Evolutionary conservation across 1,139 yeast species (phyloP).

Genomic region (Trichomonascaceae sp.): DNA sequence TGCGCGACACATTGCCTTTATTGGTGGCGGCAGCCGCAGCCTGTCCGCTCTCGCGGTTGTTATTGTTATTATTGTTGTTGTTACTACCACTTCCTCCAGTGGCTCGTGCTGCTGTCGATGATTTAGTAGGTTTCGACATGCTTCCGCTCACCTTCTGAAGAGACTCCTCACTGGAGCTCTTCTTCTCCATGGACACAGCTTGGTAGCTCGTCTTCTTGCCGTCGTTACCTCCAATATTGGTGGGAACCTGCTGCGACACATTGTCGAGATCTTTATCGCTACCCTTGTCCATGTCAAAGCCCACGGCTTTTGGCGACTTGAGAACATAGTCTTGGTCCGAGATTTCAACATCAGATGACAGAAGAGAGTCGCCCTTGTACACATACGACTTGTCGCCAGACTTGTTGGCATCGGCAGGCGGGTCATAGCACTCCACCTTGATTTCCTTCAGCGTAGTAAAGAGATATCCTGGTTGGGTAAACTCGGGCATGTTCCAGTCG

Average conservation of each 20-base stretch:
- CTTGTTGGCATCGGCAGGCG: constrained; percentile 38
- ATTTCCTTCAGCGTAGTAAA: constrained; percentile 52
- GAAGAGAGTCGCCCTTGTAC: constrained; percentile 37
- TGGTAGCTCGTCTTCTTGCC: constrained; percentile 2
- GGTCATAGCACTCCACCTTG: constrained; percentile 52
- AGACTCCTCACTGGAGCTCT: constrained; percentile 9
- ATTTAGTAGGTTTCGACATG: background rate
- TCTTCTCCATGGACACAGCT: constrained; percentile 4
- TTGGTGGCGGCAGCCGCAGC: background rate
- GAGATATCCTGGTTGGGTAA: constrained; percentile 62
- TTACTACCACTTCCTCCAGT: background rate
- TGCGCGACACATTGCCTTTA: too few species aligned
- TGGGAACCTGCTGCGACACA: constrained; percentile 11
- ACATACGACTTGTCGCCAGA: constrained; percentile 44
- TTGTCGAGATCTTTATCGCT: constrained; percentile 9
- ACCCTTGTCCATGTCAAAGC: constrained; percentile 41
- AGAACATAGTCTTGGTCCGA: constrained; percentile 49
- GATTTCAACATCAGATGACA: constrained; percentile 37
- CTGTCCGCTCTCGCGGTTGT: background rate
- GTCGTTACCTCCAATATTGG: constrained; percentile 6
- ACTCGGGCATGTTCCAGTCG: constrained; percentile 71
- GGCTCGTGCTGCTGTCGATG: background rate
- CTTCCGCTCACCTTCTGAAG: constrained; percentile 2
- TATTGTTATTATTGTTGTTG: background rate
- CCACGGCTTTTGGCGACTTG: constrained; percentile 48